Evolutionary conservation across 352 stramenopile species (phyloP), one percentile per base, ranked within the genome.

Genomic region (Aphanomyces euteiches): DNA sequence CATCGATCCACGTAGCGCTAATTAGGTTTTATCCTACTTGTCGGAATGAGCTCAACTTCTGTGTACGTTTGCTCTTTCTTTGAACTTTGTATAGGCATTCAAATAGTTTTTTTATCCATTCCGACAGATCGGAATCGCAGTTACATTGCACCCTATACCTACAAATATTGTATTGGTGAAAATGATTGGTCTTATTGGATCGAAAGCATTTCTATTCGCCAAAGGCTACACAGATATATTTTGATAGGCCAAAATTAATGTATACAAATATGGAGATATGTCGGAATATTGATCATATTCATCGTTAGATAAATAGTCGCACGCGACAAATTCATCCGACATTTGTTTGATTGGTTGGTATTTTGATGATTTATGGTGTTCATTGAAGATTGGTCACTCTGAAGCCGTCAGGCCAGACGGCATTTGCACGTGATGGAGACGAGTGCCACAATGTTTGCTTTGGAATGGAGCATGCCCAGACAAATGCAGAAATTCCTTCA

Each of bases 1-100:
- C n/a, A 19, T 53, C 13, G 45, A 1, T 53, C 28, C 28, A 28
- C 28, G 28, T 28, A 0, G 28, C 2, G n/a, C 45, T 53, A 53
- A 53, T 53, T 53, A 53, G 45, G 45, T 53, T 19, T 15, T n/a
- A 19, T 53, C 45, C 45, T 53, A 53, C 45, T 53, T 53, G 45
- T 53, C 45, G 45, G 45, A 53, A 53, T 15, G n/a, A 53, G 13
- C 13, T 2, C n/a, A 53, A 53, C 13, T 53, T n/a, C n/a, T 53
- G 13, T 19, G n/a, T 19, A 19, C 1, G 13, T n/a, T 53, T n/a
- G 13, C 45, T 19, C n/a, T 53, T 19, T n/a, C 13, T 53, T n/a
- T 15, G n/a, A 19, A 19, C n/a, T 53, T 53, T 53, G 45, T 53
- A 53, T 53, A 19, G 1, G 13, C n/a, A 15, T 53, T 2, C 13